Conservation (phyloP, 306 rosid genomes). For the Vigna unguiculata region DNA sequence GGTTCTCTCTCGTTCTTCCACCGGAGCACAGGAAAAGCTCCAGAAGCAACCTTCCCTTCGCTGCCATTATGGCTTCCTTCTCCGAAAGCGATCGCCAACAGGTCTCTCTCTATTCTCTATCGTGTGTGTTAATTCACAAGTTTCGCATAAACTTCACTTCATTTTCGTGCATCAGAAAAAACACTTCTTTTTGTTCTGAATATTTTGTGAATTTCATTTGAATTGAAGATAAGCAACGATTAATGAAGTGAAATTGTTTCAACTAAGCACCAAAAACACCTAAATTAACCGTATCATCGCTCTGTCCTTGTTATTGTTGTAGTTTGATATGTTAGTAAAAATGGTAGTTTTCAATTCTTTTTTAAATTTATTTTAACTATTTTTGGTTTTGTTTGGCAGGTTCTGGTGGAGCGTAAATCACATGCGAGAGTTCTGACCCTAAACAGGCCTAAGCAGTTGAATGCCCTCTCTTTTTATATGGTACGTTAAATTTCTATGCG, state of each 20-base stretch:
- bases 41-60: neutral
- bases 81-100: neutral
- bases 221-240: neutral
- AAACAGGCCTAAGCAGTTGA: conserved; percentile 82
- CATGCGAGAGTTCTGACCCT: conserved; percentile 62
- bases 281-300: too few species aligned
- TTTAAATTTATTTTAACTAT: neutral
- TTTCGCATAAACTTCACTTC: neutral
- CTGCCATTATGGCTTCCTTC: conserved; percentile 1
- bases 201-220: neutral
- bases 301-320: neutral
- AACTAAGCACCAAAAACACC: neutral
- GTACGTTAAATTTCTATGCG: conserved; percentile 42
- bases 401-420: conserved; percentile 66
- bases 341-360: neutral
- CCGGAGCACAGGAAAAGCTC: neutral
- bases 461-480: conserved; percentile 77
- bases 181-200: too few species aligned
- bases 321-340: neutral
- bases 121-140: neutral
- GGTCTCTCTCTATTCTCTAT: neutral
- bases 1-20: neutral
- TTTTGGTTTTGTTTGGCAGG: conserved; percentile 47
- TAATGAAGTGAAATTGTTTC: neutral
- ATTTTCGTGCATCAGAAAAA: neutral